Evolutionary conservation across 768 basidiomycete genomes (phyloP), one percentile per base, ranked within the genome.

Genomic region (Calocybe cyanea): DNA sequence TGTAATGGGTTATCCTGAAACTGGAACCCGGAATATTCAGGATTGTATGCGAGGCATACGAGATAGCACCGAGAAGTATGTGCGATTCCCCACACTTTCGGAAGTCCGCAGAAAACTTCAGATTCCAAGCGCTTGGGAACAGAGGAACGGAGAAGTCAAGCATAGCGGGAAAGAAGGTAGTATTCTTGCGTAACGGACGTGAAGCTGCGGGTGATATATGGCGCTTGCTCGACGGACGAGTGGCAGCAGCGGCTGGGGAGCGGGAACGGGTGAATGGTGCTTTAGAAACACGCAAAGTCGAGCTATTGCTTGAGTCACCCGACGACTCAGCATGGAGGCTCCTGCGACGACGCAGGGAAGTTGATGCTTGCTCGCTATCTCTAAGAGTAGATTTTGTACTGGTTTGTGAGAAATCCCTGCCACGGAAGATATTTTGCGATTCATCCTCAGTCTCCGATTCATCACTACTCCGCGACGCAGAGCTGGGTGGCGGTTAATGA

Each of bases 211-310:
- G 73, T 0, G 73, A 80, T 18, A 65, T 54, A 43, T 62, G 58
- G 10, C 56, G 38, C 25, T 63, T 55, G 37, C 57, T 58, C 19
- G 59, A 59, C 3, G 60, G 55, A 33, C 68, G 65, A 11, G 51
- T 48, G 11, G 78, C 59, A 9, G 71, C 76, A 33, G 87, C 85
- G 1, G 87, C 87, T 17, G 79, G 78, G 6, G 87, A 87, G n/a
- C 85, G 81, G 6, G 87, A 87, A 14, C 85, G 81, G 30, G 85
- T 80, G 55, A 88, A 86, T 1, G 78, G 60, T 38, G 66, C 65
- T 41, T 73, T 70, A 41, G 60, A 68, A 33, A 59, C 67, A 39
- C 57, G 54, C 18, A 60, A 51, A 13, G 52, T 57, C 17, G 69
- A 58, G 6, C 67, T 61, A 25, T 58, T 64, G 46, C 52, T 64